Evolutionary conservation across 164 flowering plant genomes (phyloP).

Genomic region (Echeveria elegans): DNA sequence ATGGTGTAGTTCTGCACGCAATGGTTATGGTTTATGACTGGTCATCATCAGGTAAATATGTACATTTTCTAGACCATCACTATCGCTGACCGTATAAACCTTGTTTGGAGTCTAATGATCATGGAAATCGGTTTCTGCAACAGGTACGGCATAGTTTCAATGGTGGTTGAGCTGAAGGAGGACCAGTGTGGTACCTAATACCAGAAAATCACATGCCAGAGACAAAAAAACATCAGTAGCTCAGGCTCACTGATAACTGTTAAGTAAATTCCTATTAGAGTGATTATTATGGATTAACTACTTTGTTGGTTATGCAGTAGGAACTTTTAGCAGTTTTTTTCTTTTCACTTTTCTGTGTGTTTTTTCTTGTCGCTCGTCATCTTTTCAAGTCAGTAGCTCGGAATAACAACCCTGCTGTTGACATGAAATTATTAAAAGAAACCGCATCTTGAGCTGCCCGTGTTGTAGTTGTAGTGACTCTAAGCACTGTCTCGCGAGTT

Average conservation of each 20-base stretch:
- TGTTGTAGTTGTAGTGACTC: too few relatives aligned
- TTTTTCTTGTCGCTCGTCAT: not conserved
- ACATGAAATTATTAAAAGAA: not conserved
- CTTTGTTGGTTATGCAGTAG: not conserved
- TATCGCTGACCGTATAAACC: not conserved
- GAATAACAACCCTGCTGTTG: constrained; percentile 2
- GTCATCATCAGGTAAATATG: not conserved
- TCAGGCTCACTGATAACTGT: not conserved
- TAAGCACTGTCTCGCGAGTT: too few relatives aligned
- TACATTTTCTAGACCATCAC: not conserved
- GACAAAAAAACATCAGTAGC: not conserved
- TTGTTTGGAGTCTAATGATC: not conserved
- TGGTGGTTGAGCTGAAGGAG: constrained; percentile 5
- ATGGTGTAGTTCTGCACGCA: not conserved
- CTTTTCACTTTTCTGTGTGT: too few relatives aligned
- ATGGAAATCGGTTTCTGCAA: not conserved
- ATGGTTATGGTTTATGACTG: not conserved
- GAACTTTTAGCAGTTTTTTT: constrained; percentile 4
- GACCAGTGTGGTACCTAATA: not conserved
- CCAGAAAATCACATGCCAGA: not conserved
- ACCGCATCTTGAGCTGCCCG: too few relatives aligned
- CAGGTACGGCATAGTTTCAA: constrained; percentile 1
- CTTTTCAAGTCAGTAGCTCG: constrained; percentile 1
- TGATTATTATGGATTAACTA: constrained; percentile 2
- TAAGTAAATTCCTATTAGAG: constrained; percentile 1